These are phyloP conservation scores for Arachis monticola DNA, from an alignment of 331 rosid genomes.

Conservation along the genomic window DNA sequence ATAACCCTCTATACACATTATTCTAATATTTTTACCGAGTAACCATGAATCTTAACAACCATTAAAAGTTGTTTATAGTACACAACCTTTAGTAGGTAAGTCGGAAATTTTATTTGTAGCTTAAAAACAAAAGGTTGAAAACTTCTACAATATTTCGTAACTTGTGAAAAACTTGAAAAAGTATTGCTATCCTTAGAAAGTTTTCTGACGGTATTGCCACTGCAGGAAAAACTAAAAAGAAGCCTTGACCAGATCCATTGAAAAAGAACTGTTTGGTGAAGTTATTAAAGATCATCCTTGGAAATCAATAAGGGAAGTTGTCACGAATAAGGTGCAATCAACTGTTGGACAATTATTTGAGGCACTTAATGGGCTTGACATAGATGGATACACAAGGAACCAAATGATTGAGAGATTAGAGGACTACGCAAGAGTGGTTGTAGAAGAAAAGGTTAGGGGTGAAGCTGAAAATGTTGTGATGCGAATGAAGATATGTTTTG, in stretches of 20 bases:
- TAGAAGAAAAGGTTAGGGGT: conserved; percentile 81
- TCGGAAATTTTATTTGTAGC: no score
- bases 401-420: conserved; percentile 48
- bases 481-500: conserved; percentile 74
- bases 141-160: conserved; percentile 48
- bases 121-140: no score
- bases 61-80: no score
- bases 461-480: conserved; percentile 85
- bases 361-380: conserved; percentile 66
- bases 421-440: conserved; percentile 69
- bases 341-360: conserved; percentile 67
- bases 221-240: conserved; percentile 77
- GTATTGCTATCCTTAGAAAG: no score
- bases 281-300: conserved; percentile 81
- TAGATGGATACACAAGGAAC: conserved; percentile 58
- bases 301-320: conserved; percentile 78
- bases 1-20: no score
- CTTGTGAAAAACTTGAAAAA: no score
- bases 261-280: conserved; percentile 77
- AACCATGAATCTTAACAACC: no score
- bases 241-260: conserved; percentile 67
- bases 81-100: no score
- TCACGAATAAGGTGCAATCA: conserved; percentile 64
- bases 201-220: conserved; percentile 31
- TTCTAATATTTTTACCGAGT: no score